A percentile compares a stretch with the other conserved stretches of the same genome.
These are phyloP conservation scores for Hyphodiscus sp. DNA, from an alignment of 2,329 filamentous ascomycete genomes.

Conservation along the genomic window DNA sequence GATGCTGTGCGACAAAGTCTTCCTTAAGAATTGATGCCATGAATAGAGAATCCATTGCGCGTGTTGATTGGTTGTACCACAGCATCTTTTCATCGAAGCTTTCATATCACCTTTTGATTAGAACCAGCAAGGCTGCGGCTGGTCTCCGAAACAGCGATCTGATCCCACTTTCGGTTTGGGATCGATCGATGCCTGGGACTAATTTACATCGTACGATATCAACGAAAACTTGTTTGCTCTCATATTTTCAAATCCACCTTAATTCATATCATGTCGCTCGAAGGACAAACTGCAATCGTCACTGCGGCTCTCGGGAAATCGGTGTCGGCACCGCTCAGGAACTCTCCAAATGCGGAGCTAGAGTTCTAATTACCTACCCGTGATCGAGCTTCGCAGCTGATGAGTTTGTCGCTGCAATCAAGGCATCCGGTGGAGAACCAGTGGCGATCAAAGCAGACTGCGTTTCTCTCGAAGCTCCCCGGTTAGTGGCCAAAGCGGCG, in stretches of 20 bases:
- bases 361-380: slow-evolving; percentile 51
- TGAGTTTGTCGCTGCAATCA: slow-evolving; percentile 40
- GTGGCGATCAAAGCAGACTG: slow-evolving; percentile 49
- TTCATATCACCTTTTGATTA: not conserved
- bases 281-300: slow-evolving; percentile 19
- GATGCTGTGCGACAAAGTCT: slow-evolving; percentile 6
- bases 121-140: not conserved
- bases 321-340: slow-evolving; percentile 50
- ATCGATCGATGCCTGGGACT: no score
- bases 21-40: slow-evolving; percentile 6
- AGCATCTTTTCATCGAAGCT: not conserved
- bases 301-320: slow-evolving; percentile 46
- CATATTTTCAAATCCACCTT: no score
- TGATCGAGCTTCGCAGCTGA: slow-evolving; percentile 32
- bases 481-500: slow-evolving; percentile 25
- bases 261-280: not conserved
- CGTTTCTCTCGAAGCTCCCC: slow-evolving; percentile 31
- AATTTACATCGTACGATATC: no score
- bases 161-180: no score
- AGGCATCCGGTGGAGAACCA: slow-evolving; percentile 38
- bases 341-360: slow-evolving; percentile 47
- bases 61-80: not conserved
- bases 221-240: no score
- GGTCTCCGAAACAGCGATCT: no score
- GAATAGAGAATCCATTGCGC: slow-evolving; percentile 6